phyloP scores from a whole-genome alignment of 345 rosid species.

The Gossypium mustelinum region DNA sequence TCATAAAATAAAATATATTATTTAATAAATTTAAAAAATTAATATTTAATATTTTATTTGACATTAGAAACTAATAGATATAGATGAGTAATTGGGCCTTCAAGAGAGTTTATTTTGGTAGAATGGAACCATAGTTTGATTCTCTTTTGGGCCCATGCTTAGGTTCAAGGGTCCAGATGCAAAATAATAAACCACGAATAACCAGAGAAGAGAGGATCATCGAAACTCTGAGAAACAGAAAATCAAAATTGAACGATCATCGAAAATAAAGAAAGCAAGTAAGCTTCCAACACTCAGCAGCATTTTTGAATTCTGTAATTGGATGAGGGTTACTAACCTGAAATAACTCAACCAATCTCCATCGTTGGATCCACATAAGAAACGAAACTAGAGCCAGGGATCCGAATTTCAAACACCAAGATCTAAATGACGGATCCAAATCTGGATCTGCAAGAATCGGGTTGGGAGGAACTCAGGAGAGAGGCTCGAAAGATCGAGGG shows the following conservation, averaged over 20 bases:
- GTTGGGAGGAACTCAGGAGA: slow-evolving; percentile 94
- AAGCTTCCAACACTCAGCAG: neutral
- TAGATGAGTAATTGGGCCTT: neutral
- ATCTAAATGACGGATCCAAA: slow-evolving; percentile 66
- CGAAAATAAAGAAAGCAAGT: neutral
- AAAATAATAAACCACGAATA: neutral
- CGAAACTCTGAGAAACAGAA: neutral
- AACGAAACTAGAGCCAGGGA: neutral
- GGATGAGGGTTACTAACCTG: slow-evolving; percentile 3
- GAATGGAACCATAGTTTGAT: too few relatives aligned
- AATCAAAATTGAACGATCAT: neutral
- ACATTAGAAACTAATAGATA: neutral
- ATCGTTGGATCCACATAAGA: slow-evolving; percentile 16
- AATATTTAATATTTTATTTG: too few relatives aligned
- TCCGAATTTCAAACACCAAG: slow-evolving; percentile 10
- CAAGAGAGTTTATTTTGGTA: too few relatives aligned
- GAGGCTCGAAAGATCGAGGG: slow-evolving; percentile 95
- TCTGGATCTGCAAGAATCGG: slow-evolving; percentile 89
- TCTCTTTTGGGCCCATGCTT: neutral
- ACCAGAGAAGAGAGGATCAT: neutral
- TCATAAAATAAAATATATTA: neutral
- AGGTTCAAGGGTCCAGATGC: slow-evolving; percentile 3
- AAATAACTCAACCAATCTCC: slow-evolving; percentile 18
- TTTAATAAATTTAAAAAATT: neutral
- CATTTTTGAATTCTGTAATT: neutral